Base-by-base conservation (phyloP, 371 early-diverging fungal species). In the Mucor piriformis region DNA sequence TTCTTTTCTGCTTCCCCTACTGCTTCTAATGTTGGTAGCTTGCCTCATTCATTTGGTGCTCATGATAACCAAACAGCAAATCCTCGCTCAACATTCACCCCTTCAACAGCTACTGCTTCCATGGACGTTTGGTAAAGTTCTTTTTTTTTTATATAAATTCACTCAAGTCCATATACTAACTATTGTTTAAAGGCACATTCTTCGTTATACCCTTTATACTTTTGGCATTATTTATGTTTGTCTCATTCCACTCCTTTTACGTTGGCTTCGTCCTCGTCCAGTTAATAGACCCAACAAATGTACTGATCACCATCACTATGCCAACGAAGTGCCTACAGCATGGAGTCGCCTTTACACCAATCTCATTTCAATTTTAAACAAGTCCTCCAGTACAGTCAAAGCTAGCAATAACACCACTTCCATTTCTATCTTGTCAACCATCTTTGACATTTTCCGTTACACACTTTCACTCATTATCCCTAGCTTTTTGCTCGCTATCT, bases 1-100 rank as follows among this genome's bases (percentile, higher is more conserved):
- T 67, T 74, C 51, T 80, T 74, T 56, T 61, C 73, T 6, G 49
- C 73, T 11, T 71, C 73, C 1, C 70, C 75, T 25, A 46, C 62
- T n/a, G 15, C 61, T 4, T 24, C 20, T n/a, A 42, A 32, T 12
- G 4, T 13, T 2, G 20, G 23, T 5, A 18, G 18, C 11, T 21
- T 43, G n/a, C n/a, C 13, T 5, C 51, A 53, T 46, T 61, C 49
- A 18, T 32, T 49, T 24, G 43, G 25, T 33, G 37, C 42, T 21
- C 37, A 42, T 38, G 57, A 56, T n/a, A 62, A 51, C 20, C 47
- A 46, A 21, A 44, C 29, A 35, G 25, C 24, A 10, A 32, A 24
- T 16, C 24, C 47, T 21, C 42, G 20, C 15, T 38, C 44, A 29
- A 18, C 55, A 24, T 16, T 42, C 54, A 24, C 24, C 35, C 40